Conservation (phyloP, 2,329 filamentous ascomycete genomes). For the Pseudogymnoascus sp. region DNA sequence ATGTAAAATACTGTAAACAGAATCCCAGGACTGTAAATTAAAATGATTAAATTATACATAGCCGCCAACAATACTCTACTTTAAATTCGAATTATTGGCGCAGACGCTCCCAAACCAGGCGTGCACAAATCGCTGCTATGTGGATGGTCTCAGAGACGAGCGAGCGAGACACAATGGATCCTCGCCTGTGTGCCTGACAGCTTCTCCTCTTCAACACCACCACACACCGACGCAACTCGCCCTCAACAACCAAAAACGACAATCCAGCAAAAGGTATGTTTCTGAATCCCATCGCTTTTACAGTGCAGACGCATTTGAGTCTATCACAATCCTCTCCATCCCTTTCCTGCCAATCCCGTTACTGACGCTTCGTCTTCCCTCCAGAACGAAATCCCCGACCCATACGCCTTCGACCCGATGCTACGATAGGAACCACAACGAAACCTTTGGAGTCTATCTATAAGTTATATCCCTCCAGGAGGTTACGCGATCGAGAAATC, state of each 20-base stretch:
- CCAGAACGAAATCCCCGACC: constrained; percentile 8
- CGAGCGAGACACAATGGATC: neutral
- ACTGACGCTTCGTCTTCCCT: constrained; percentile 11
- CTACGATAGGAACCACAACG: constrained; percentile 27
- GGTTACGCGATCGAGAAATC: constrained; percentile 27
- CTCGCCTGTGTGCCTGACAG: constrained; percentile 6
- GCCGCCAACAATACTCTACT: neutral
- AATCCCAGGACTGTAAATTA: neutral
- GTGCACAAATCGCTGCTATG: constrained; percentile 5
- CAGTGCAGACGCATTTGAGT: neutral
- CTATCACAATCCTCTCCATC: constrained; percentile 9
- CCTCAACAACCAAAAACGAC: constrained; percentile 8
- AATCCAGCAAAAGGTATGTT: constrained; percentile 6
- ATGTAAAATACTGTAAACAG: neutral
- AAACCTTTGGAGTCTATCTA: constrained; percentile 23
- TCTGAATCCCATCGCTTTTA: neutral
- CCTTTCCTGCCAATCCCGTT: constrained; percentile 9
- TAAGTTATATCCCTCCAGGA: constrained; percentile 23
- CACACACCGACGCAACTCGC: constrained; percentile 4
- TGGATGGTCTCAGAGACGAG: constrained; percentile 6
- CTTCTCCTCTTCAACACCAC: constrained; percentile 8
- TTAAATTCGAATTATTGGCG: neutral
- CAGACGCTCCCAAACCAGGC: neutral
- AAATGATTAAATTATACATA: neutral
- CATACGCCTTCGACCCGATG: constrained; percentile 19